Conservation (phyloP, 805 yeast species). For the Saturnispora hagleri region DNA sequence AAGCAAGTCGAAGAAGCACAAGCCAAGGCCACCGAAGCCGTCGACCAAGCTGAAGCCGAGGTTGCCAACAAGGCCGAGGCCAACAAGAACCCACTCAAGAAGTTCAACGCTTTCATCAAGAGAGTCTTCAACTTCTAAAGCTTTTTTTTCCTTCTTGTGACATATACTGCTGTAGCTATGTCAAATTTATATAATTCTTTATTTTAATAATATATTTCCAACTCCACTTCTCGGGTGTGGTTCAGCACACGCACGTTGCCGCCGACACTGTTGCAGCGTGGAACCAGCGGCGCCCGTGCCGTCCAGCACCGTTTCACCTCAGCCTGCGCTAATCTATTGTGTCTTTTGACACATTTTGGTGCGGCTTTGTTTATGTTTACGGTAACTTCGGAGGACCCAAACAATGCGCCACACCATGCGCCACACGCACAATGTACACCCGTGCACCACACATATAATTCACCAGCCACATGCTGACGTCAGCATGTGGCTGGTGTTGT, state of each 20-base stretch:
- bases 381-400: not conserved
- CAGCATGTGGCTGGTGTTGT: not conserved
- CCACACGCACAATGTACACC: too few species aligned
- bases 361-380: not conserved
- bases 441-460: too few species aligned
- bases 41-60: not conserved
- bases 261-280: too few species aligned
- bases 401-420: not conserved
- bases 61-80: not conserved
- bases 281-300: too few species aligned
- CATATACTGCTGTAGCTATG: not conserved
- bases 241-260: not conserved
- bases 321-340: not conserved
- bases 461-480: not conserved
- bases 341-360: not conserved
- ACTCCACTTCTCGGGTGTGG: too few species aligned
- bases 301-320: too few species aligned
- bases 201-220: not conserved
- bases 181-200: not conserved
- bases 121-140: conserved; percentile 13
- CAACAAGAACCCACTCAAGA: conserved; percentile 17
- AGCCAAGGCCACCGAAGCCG: not conserved
- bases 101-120: conserved; percentile 24
- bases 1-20: not conserved
- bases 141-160: not conserved